These are phyloP conservation scores for Hymenoscyphus scutula DNA, from an alignment of 2,329 filamentous ascomycete species.

Conservation along the genomic window DNA sequence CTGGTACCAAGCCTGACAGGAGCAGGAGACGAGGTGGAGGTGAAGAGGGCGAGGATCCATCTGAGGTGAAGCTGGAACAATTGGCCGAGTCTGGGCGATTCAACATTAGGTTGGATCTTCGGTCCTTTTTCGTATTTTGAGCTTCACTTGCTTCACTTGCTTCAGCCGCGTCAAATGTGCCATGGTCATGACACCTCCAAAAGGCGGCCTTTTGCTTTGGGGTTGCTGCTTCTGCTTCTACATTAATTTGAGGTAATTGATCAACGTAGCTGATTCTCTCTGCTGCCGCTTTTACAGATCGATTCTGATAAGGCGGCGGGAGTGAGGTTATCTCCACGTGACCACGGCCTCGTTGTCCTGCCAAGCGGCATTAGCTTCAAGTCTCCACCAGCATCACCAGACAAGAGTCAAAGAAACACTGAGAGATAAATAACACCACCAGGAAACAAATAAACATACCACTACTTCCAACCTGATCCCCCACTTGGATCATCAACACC, in stretches of 20 bases:
- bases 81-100: not conserved
- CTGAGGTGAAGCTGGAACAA: not conserved
- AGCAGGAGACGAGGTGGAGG: no score
- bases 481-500: not conserved
- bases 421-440: not conserved
- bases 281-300: no score
- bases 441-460: not conserved
- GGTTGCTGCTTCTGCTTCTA: no score
- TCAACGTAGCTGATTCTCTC: no score
- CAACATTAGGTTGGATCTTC: not conserved
- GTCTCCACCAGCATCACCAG: not conserved
- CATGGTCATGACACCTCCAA: no score
- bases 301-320: not conserved
- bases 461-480: not conserved
- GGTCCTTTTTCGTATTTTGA: no score
- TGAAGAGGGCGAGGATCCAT: not conserved
- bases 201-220: no score
- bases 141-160: no score
- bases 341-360: not conserved
- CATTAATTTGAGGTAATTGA: no score
- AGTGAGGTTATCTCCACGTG: not conserved
- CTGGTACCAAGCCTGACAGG: not conserved
- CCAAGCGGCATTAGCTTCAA: conserved; percentile 1
- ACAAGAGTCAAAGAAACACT: not conserved
- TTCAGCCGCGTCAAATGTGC: not conserved